Percentiles rank a stretch among this genome's conserved stretches.
Conservation (phyloP, 768 basidiomycete species). For the Mycena capillaripes region DNA sequence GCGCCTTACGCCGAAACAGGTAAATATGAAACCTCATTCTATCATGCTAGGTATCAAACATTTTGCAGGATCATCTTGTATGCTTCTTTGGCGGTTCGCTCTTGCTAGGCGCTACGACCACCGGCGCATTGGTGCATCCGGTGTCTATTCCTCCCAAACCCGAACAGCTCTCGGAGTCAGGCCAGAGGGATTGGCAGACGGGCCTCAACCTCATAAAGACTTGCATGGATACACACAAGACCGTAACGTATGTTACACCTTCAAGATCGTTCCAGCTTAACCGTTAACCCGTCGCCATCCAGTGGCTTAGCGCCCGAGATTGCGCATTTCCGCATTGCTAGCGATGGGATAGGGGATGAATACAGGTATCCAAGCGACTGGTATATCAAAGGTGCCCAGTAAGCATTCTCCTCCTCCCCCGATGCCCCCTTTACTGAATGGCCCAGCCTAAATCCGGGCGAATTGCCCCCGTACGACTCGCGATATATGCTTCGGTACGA, state of each 20-base stretch:
- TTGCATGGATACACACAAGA: conserved; percentile 89
- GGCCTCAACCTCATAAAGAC: conserved; percentile 89
- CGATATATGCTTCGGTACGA: conserved; percentile 89
- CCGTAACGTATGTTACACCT: conserved; percentile 75
- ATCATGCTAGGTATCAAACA: background rate
- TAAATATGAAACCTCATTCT: background rate
- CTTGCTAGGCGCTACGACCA: conserved; percentile 87
- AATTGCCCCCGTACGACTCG: conserved; percentile 79
- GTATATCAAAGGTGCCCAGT: conserved; percentile 92
- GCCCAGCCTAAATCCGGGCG: conserved; percentile 48
- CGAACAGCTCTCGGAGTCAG: conserved; percentile 71
- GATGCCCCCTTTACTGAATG: background rate
- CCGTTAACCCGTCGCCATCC: background rate
- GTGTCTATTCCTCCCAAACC: conserved; percentile 78
- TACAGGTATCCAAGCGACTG: conserved; percentile 73
- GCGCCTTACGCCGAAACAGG: conserved; percentile 86
- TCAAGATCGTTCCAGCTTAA: background rate
- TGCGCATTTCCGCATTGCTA: conserved; percentile 82
- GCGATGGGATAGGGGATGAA: conserved; percentile 64
- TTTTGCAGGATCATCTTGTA: conserved; percentile 82
- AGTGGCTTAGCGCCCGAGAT: conserved; percentile 93
- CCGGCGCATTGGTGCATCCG: conserved; percentile 64
- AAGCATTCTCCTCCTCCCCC: conserved; percentile 36
- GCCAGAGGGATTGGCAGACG: conserved; percentile 84
- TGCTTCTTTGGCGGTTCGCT: conserved; percentile 96